phyloP scores from a whole-genome alignment of 2,329 filamentous ascomycete genomes.

The Cucurbitaria berberidis region DNA sequence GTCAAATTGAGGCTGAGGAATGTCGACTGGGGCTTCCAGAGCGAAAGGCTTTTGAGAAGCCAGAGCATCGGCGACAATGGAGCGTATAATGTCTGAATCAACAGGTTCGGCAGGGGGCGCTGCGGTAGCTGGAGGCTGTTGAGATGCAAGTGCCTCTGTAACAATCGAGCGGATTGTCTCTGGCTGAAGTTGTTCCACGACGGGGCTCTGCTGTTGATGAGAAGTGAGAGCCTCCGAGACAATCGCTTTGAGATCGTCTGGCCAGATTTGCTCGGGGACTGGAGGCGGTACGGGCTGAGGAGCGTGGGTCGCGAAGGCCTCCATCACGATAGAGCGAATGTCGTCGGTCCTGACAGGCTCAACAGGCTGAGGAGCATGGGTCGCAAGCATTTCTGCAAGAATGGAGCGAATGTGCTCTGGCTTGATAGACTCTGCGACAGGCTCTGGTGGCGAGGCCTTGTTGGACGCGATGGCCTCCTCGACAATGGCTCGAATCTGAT shows the following conservation, averaged over 20 bases:
- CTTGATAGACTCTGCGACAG: constrained; percentile 27
- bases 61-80: constrained; percentile 44
- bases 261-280: constrained; percentile 39
- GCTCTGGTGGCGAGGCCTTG: constrained; percentile 32
- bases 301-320: constrained; percentile 38
- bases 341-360: constrained; percentile 28
- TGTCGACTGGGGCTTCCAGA: constrained; percentile 41
- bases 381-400: constrained; percentile 29
- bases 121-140: constrained; percentile 24
- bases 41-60: constrained; percentile 38
- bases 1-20: constrained; percentile 45
- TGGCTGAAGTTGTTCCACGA: constrained; percentile 26
- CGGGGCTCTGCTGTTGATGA: constrained; percentile 29
- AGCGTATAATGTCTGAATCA: constrained; percentile 43
- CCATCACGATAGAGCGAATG: constrained; percentile 36
- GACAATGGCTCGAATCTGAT: constrained; percentile 70
- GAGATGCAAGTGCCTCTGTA: constrained; percentile 34
- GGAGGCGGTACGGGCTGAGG: constrained; percentile 32
- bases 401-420: constrained; percentile 38
- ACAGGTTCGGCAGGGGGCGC: constrained; percentile 33
- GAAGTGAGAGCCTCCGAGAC: constrained; percentile 67
- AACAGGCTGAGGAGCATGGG: constrained; percentile 21
- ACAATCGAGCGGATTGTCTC: constrained; percentile 37
- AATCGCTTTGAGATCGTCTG: constrained; percentile 59
- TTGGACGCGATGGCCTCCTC: constrained; percentile 68